phyloP scores from a whole-genome alignment of 345 rosid genomes.

The Salix dunnii region DNA sequence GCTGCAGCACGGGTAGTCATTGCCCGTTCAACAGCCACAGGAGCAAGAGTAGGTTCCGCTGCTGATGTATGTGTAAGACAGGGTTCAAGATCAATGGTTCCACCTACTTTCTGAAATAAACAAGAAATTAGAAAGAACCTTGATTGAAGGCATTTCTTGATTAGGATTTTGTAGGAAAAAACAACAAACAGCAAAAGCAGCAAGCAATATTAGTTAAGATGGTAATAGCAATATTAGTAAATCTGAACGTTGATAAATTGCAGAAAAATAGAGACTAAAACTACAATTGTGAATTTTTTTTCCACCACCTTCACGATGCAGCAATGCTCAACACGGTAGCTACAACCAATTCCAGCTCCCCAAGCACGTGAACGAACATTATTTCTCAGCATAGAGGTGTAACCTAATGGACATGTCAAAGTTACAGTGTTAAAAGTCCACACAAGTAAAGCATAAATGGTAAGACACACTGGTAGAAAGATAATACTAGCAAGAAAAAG shows the following conservation, averaged over 20 bases:
- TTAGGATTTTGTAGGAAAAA: neutral
- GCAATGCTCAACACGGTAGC: conserved; percentile 91
- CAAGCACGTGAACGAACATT: conserved; percentile 99
- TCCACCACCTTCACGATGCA: conserved; percentile 85
- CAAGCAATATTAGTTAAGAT: neutral
- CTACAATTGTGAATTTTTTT: conserved; percentile 8
- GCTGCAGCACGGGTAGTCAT: conserved; percentile 99
- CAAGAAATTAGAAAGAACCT: conserved; percentile 2
- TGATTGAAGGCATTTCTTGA: neutral
- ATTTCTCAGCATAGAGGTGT: conserved; percentile 89
- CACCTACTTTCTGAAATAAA: conserved; percentile 90
- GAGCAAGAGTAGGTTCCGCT: conserved; percentile 98
- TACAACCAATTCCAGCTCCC: conserved; percentile 99
- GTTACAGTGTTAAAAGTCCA: neutral
- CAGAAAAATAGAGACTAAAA: neutral
- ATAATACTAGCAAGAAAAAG: neutral
- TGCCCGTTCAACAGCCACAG: conserved; percentile 95
- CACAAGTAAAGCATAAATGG: neutral
- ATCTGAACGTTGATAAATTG: neutral
- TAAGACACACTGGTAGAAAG: neutral
- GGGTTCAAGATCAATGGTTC: conserved; percentile 89
- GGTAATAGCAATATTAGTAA: neutral
- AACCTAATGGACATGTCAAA: conserved; percentile 44
- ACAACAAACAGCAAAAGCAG: neutral
- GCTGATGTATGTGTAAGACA: conserved; percentile 92